Conservation (phyloP, 2,329 filamentous ascomycete species). For the Triangularia verruculosa region DNA sequence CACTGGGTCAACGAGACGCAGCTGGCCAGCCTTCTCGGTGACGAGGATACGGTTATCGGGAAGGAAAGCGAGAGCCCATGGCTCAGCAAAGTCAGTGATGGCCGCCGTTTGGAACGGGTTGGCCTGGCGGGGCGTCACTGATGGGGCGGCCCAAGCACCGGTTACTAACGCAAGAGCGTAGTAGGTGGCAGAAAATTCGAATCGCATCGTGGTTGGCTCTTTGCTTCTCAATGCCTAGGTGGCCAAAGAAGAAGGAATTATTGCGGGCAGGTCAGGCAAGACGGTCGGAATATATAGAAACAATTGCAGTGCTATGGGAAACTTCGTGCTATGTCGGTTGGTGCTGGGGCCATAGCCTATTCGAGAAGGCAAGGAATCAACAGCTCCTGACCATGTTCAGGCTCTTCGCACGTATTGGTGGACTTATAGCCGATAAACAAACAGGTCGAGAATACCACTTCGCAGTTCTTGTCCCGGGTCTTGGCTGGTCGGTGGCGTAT, state of each 20-base stretch:
- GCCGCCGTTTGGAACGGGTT: constrained; percentile 25
- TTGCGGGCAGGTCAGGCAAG: background rate
- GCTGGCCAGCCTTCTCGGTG: constrained; percentile 33
- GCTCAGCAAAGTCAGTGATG: constrained; percentile 28
- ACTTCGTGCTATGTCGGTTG: background rate
- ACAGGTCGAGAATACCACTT: background rate
- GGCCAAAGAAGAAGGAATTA: background rate
- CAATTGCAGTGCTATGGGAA: background rate
- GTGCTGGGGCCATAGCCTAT: background rate
- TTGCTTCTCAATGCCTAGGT: background rate
- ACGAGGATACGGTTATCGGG: constrained; percentile 34
- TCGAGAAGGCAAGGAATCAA: background rate
- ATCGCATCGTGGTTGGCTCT: constrained; percentile 27
- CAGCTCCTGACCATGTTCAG: background rate
- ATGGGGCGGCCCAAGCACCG: constrained; percentile 30
- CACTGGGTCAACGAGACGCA: constrained; percentile 32
- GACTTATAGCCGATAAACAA: background rate
- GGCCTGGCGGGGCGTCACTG: constrained; percentile 31
- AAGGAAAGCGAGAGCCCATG: constrained; percentile 35
- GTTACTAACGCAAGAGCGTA: constrained; percentile 31
- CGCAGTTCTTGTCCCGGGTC: constrained; percentile 1
- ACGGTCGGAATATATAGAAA: background rate
- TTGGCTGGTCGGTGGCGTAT: background rate
- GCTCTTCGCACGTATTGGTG: background rate
- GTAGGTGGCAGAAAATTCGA: constrained; percentile 31